phyloP scores from a whole-genome alignment of 768 basidiomycete genomes.

The Melanogaster broomeanus region DNA sequence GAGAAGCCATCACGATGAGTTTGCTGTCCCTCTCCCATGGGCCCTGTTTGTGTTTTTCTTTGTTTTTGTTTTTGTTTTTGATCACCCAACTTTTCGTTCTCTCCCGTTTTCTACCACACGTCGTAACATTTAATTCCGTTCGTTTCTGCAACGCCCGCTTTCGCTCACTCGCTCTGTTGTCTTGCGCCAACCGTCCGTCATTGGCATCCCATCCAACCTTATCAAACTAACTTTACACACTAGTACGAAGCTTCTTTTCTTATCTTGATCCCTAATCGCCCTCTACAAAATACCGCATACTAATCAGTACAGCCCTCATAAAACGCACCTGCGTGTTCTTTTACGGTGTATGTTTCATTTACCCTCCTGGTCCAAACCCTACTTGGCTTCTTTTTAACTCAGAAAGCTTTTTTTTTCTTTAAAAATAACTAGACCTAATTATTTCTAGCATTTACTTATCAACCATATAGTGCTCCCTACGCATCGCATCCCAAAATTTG shows the following conservation, averaged over 20 bases:
- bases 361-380: not conserved
- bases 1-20: conserved; percentile 26
- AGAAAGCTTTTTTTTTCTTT: conserved; percentile 1
- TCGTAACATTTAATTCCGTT: conserved; percentile 26
- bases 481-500: not conserved
- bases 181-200: conserved; percentile 4
- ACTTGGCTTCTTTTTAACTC: conserved; percentile 1
- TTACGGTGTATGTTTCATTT: conserved; percentile 8
- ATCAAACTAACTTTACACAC: not conserved
- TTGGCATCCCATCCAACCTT: not conserved
- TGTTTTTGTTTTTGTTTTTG: not conserved
- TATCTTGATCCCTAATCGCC: conserved; percentile 5
- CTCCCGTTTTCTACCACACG: conserved; percentile 8
- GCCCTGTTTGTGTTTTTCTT: not conserved
- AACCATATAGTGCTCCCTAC: conserved; percentile 2
- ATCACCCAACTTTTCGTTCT: not conserved
- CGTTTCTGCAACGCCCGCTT: conserved; percentile 6
- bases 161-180: conserved; percentile 28
- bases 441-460: conserved; percentile 3
- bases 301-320: conserved; percentile 16
- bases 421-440: conserved; percentile 3
- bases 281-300: conserved; percentile 15
- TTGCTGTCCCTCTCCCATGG: not conserved
- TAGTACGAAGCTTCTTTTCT: not conserved
- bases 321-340: conserved; percentile 4